Conservation (phyloP, 2,329 filamentous ascomycete species). For the Dothistroma septosporum region DNA sequence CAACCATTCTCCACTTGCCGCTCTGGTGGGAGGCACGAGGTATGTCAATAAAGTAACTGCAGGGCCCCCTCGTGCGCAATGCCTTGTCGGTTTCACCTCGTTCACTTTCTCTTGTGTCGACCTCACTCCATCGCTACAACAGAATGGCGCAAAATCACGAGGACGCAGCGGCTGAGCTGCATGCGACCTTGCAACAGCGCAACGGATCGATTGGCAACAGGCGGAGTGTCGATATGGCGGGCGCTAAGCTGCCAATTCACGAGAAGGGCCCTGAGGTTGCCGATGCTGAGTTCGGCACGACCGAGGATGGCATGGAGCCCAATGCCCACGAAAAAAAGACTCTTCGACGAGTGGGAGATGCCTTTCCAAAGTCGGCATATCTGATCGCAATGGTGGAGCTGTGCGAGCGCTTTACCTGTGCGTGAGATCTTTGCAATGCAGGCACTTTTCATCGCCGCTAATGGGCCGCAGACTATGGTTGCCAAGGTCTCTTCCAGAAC, state of each 20-base stretch:
- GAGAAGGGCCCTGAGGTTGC: constrained; percentile 14
- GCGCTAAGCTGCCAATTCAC: constrained; percentile 16
- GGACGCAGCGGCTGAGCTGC: constrained; percentile 28
- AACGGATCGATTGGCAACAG: constrained; percentile 20
- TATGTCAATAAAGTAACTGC: neutral
- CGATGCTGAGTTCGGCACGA: constrained; percentile 20
- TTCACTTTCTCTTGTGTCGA: neutral
- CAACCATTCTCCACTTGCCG: constrained; percentile 4
- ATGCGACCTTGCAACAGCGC: constrained; percentile 24
- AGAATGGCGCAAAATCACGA: constrained; percentile 29
- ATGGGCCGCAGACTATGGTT: constrained; percentile 24
- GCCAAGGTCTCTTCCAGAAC: constrained; percentile 48
- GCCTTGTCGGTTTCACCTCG: neutral
- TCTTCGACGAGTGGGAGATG: constrained; percentile 45
- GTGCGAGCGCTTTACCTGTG: constrained; percentile 46
- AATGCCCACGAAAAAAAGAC: constrained; percentile 42
- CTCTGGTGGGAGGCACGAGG: neutral
- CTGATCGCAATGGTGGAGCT: constrained; percentile 49
- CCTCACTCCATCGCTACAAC: neutral
- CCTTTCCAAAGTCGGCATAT: constrained; percentile 45
- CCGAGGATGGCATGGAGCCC: constrained; percentile 36
- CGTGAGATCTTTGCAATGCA: neutral
- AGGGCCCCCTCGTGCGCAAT: neutral
- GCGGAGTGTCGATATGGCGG: constrained; percentile 21
- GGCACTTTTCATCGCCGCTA: neutral